phyloP scores from a whole-genome alignment of 257 asterid genomes.

The Cynanchum wilfordii region DNA sequence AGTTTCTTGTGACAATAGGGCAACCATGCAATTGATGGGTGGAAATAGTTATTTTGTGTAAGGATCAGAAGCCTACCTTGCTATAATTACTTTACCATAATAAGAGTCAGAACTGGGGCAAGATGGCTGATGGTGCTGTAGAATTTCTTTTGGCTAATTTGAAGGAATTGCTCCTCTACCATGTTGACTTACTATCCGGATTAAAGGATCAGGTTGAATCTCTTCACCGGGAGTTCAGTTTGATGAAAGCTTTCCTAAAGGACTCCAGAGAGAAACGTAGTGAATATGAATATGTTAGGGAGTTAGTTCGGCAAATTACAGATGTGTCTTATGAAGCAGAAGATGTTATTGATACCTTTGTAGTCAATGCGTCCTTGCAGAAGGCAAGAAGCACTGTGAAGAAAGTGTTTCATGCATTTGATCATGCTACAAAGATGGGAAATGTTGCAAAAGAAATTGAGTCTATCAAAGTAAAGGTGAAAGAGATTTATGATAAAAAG shows the following conservation, averaged over 20 bases:
- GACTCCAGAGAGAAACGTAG: constrained; percentile 37
- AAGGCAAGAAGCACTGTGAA: constrained; percentile 25
- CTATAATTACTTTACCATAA: neutral
- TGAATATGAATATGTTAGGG: constrained; percentile 37
- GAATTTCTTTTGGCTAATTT: constrained; percentile 39
- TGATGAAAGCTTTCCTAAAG: constrained; percentile 46
- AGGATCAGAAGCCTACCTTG: neutral
- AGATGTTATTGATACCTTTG: constrained; percentile 37
- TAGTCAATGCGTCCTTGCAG: constrained; percentile 31
- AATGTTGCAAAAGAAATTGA: constrained; percentile 32
- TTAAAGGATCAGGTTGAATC: constrained; percentile 41
- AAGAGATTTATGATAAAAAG: constrained; percentile 37
- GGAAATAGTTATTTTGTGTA: neutral
- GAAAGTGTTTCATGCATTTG: constrained; percentile 18
- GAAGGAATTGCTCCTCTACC: constrained; percentile 42
- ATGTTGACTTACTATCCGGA: constrained; percentile 34
- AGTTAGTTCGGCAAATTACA: constrained; percentile 38
- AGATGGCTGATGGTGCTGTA: constrained; percentile 42
- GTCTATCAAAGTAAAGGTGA: constrained; percentile 27
- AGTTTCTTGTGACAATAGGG: neutral
- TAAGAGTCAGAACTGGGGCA: constrained; percentile 5
- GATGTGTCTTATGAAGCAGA: constrained; percentile 42
- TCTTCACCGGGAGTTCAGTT: constrained; percentile 39
- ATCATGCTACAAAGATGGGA: constrained; percentile 27
- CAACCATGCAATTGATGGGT: neutral